These are phyloP conservation scores for Daldinia bambusicola DNA, from an alignment of 495 filamentous ascomycete genomes.

Conservation along the genomic window DNA sequence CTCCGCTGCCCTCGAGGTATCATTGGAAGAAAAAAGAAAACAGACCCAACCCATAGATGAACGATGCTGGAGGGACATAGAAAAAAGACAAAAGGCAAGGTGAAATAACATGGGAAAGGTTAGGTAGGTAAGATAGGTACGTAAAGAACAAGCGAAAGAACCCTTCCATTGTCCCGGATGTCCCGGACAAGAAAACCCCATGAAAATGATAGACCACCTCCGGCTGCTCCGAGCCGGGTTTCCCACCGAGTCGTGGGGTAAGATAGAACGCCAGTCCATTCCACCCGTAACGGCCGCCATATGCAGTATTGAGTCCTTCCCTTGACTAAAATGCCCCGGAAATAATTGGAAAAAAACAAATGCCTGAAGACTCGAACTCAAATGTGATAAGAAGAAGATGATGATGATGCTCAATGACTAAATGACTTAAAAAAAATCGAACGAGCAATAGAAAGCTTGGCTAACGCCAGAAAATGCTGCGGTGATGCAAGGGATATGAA, in stretches of 20 bases:
- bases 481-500: constrained; percentile 19
- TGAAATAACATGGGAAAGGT: constrained; percentile 23
- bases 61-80: constrained; percentile 37
- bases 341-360: constrained; percentile 30
- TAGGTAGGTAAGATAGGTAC: constrained; percentile 1
- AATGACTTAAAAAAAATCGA: constrained; percentile 33
- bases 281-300: constrained; percentile 36
- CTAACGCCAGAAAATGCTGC: constrained; percentile 36
- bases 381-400: constrained; percentile 10
- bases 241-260: constrained; percentile 20
- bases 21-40: constrained; percentile 42
- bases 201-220: constrained; percentile 20
- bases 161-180: constrained; percentile 29
- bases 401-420: constrained; percentile 15
- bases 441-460: constrained; percentile 36
- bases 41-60: constrained; percentile 39
- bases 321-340: constrained; percentile 36
- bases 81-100: constrained; percentile 26
- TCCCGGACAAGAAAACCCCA: constrained; percentile 17
- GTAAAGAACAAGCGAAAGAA: constrained; percentile 34
- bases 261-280: constrained; percentile 40
- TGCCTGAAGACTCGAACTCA: constrained; percentile 28
- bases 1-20: constrained; percentile 49
- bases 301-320: constrained; percentile 36
- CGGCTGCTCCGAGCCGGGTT: constrained; percentile 20